A percentile compares a stretch with the other conserved stretches of the same genome.
Evolutionary conservation across 2,329 filamentous ascomycete genomes (phyloP).

Genomic region (Aciculosporium take): DNA sequence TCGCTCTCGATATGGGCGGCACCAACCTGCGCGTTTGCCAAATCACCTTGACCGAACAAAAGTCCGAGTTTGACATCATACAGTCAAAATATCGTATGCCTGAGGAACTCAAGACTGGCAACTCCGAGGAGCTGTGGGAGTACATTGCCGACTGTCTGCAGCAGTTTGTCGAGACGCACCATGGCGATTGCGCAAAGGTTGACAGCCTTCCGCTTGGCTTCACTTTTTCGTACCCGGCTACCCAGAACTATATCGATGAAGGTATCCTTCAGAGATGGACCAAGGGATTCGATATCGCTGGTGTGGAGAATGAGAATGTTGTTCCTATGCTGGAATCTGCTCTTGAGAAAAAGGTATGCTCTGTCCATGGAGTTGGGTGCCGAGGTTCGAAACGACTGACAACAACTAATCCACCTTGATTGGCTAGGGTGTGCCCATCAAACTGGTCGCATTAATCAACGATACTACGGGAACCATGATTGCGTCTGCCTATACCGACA

Average conservation of each 20-base stretch:
- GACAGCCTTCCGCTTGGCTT: constrained; percentile 70
- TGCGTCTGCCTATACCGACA: constrained; percentile 91
- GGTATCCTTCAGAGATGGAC: constrained; percentile 91
- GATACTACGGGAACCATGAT: constrained; percentile 96
- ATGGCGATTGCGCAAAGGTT: constrained; percentile 48
- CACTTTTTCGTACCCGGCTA: constrained; percentile 91
- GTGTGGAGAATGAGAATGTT: constrained; percentile 81
- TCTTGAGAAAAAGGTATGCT: constrained; percentile 40
- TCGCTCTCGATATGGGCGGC: constrained; percentile 90
- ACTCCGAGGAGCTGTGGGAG: constrained; percentile 78
- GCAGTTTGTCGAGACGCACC: constrained; percentile 80
- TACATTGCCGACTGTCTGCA: constrained; percentile 87
- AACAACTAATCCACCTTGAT: background rate
- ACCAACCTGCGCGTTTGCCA: constrained; percentile 93
- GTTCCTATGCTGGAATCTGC: constrained; percentile 78
- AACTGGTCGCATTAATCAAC: constrained; percentile 85
- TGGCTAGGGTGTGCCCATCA: constrained; percentile 69
- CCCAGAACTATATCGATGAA: constrained; percentile 85
- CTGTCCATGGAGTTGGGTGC: background rate
- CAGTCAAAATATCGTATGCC: constrained; percentile 96
- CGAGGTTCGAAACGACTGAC: background rate
- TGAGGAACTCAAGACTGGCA: constrained; percentile 76
- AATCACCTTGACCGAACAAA: constrained; percentile 73
- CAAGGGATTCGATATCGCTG: constrained; percentile 89
- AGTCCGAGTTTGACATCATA: constrained; percentile 85